A percentile compares a stretch with the other conserved stretches of the same genome.
phyloP scores from a whole-genome alignment of 2,329 filamentous ascomycete species.

The Chrysoporthe austroafricana region DNA sequence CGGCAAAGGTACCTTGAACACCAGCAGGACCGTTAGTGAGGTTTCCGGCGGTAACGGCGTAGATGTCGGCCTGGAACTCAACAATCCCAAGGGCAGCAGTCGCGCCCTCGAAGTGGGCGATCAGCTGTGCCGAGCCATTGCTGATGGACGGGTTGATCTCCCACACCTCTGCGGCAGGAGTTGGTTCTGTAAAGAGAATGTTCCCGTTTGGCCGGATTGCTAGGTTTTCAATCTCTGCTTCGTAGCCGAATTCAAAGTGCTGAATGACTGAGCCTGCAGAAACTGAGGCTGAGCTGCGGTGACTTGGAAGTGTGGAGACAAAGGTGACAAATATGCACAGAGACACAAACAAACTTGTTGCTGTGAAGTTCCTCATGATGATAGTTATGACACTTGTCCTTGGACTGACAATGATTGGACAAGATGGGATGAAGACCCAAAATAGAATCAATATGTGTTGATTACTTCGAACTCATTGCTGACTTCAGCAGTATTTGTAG shows the following conservation, averaged over 20 bases:
- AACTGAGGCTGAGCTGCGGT: not conserved
- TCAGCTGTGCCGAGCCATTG: not conserved
- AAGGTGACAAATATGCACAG: not conserved
- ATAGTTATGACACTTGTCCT: not conserved
- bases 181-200: not conserved
- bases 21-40: not conserved
- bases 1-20: not conserved
- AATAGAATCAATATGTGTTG: not conserved
- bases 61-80: not conserved
- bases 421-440: not conserved
- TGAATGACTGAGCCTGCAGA: not conserved
- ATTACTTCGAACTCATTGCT: not conserved
- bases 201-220: not conserved
- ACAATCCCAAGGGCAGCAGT: not conserved
- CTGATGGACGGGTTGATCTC: not conserved
- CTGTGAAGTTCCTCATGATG: not conserved
- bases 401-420: not conserved
- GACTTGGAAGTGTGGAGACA: not conserved
- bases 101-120: not conserved
- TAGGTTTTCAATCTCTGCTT: not conserved
- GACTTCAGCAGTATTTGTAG: not conserved
- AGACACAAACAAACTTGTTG: not conserved
- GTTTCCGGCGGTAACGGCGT: not conserved
- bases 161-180: not conserved
- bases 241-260: not conserved